These are phyloP conservation scores for Phytopythium aichiense DNA, from an alignment of 352 stramenopile genomes.

Conservation along the genomic window DNA sequence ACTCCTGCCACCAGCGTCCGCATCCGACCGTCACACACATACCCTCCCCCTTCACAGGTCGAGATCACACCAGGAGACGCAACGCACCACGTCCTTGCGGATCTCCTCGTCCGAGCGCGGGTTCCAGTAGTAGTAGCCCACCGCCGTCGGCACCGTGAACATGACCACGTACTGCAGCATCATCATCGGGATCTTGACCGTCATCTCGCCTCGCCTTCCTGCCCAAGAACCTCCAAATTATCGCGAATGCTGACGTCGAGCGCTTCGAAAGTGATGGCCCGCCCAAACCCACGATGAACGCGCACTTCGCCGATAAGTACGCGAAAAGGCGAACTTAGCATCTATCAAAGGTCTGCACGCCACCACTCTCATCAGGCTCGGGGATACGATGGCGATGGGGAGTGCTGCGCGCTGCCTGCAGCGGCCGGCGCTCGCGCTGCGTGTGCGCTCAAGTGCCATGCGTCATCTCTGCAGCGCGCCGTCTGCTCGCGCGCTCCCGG, in stretches of 20 bases:
- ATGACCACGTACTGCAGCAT: conserved; percentile 70
- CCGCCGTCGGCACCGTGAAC: conserved; percentile 65
- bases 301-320: background rate
- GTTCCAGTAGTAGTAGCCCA: conserved; percentile 69
- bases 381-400: background rate
- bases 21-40: background rate
- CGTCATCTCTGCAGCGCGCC: conserved; percentile 16
- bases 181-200: conserved; percentile 84
- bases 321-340: background rate
- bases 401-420: conserved; percentile 16
- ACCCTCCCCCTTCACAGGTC: background rate
- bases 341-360: background rate
- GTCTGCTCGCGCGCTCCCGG: conserved; percentile 18
- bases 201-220: background rate
- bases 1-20: conserved; percentile 37
- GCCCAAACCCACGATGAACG: background rate
- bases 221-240: too few relatives aligned
- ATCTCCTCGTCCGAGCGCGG: conserved; percentile 74
- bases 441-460: background rate
- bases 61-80: conserved; percentile 5
- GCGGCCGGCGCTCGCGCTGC: conserved; percentile 6
- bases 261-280: conserved; percentile 1
- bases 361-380: background rate
- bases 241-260: too few relatives aligned
- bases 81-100: conserved; percentile 67